Evolutionary conservation across 2,329 filamentous ascomycete species (phyloP), one percentile per base, ranked within the genome.

Genomic region (Cercospora sojina): DNA sequence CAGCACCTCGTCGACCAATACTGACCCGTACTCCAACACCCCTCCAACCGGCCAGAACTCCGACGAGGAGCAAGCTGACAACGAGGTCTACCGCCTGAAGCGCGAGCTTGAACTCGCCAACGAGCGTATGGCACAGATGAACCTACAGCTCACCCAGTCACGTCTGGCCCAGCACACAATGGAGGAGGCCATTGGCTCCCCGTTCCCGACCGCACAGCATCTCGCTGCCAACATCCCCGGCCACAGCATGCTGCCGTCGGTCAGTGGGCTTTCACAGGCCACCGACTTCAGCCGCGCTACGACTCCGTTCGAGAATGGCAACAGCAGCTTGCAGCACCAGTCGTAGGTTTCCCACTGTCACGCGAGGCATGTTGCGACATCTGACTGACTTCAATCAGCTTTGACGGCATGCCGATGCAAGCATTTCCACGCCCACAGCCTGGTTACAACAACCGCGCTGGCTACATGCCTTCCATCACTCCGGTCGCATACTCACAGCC

Each of bases 71-170:
- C 75, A 78, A 5, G 80, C 82, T 59, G 80, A 80, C 32, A 86
- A 87, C 31, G 90, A 92, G 76, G 80, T 93, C 29, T 80, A 87
- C 67, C 87, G 86, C 60, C 82, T 93, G 65, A 91, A 90, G 80
- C 79, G 88, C 61, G 87, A 93, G 78, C 85, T 94, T 60, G 88
- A 89, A 51, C 84, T 88, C 68, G 90, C 91, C 38, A 87, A 90
- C 67, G 88, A 83, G 75, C 86, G 89, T 74, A 91, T 93, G 74
- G 86, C 84, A 55, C 88, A 86, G 64, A 87, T 93, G 75, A 89
- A 91, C 65, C 85, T 91, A 62, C 89, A 92, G 79, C 83, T 92
- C 67, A 84, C 87, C 43, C 87, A 90, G 69, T 87, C 83, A 25
- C 87, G 87, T 31, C 84, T 87, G 64, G 81, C 82, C 35, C 87